These are phyloP conservation scores for Fusarium austroafricanum DNA, from an alignment of 2,329 filamentous ascomycete species.

Conservation along the genomic window DNA sequence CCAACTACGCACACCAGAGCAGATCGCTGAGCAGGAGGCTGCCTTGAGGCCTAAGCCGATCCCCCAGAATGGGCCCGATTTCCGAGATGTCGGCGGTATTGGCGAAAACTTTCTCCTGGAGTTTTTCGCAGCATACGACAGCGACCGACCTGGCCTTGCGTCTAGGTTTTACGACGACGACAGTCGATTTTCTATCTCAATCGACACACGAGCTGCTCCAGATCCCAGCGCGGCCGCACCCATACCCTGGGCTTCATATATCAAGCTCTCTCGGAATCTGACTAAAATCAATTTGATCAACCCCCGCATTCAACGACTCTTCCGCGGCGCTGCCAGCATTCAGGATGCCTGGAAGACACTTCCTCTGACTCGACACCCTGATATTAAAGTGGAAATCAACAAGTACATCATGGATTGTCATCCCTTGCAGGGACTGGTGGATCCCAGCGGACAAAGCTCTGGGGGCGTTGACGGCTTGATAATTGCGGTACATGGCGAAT, in stretches of 20 bases:
- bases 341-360: constrained; percentile 75
- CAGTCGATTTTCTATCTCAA: constrained; percentile 79
- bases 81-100: constrained; percentile 78
- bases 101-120: constrained; percentile 80
- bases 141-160: constrained; percentile 71
- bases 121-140: constrained; percentile 81
- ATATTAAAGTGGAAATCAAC: constrained; percentile 71
- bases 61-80: constrained; percentile 73
- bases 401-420: constrained; percentile 89
- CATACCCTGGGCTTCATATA: constrained; percentile 78
- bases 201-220: constrained; percentile 71
- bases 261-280: constrained; percentile 83
- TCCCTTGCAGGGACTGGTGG: constrained; percentile 75
- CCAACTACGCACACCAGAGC: constrained; percentile 78
- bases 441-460: constrained; percentile 72
- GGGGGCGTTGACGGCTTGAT: constrained; percentile 81
- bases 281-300: constrained; percentile 71
- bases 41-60: constrained; percentile 66
- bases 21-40: constrained; percentile 68
- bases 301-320: constrained; percentile 73
- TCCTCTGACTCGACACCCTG: constrained; percentile 79
- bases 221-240: constrained; percentile 57
- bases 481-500: constrained; percentile 85
- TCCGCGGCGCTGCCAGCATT: constrained; percentile 73
- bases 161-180: constrained; percentile 78